A percentile compares a stretch with the other conserved stretches of the same genome.
These are phyloP conservation scores for Zygoascus flipseniorum DNA, from an alignment of 805 yeast genomes.

Conservation along the genomic window DNA sequence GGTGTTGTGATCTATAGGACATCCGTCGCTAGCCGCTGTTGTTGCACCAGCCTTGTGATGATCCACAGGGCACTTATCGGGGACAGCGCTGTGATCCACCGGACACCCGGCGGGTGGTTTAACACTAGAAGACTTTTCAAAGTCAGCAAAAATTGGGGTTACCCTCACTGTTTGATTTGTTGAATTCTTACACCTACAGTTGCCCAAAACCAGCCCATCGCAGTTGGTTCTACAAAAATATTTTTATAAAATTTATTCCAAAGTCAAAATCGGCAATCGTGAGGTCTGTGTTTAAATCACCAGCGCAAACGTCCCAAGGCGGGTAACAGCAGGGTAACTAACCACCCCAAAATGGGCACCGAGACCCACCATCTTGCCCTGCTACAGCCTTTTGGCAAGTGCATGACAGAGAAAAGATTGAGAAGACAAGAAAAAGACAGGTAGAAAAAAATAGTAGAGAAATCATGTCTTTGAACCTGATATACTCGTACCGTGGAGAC, in stretches of 20 bases:
- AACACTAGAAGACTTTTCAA: neutral
- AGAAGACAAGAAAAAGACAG: too few relatives aligned
- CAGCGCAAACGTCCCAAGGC: too few relatives aligned
- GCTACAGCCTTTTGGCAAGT: too few relatives aligned
- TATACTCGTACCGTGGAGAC: slow-evolving; percentile 9
- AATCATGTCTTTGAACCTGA: slow-evolving; percentile 13
- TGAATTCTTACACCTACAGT: slow-evolving; percentile 14
- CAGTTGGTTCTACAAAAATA: neutral
- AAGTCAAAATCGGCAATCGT: too few relatives aligned
- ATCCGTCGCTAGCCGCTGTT: slow-evolving; percentile 9
- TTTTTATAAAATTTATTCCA: neutral
- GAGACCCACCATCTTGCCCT: too few relatives aligned
- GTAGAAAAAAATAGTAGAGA: neutral
- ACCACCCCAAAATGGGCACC: too few relatives aligned
- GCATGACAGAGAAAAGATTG: too few relatives aligned
- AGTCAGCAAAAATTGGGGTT: neutral
- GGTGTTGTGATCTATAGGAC: slow-evolving; percentile 34
- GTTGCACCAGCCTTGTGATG: slow-evolving; percentile 10
- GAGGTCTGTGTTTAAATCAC: too few relatives aligned
- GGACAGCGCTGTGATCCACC: slow-evolving; percentile 14
- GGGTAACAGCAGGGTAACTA: too few relatives aligned
- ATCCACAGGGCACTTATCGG: slow-evolving; percentile 30
- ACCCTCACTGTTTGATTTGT: neutral
- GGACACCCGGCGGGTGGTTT: slow-evolving; percentile 23
- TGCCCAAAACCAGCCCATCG: slow-evolving; percentile 93